Evolutionary conservation across 2,329 filamentous ascomycete species (phyloP).

Genomic region (Pseudonectria foliicola): DNA sequence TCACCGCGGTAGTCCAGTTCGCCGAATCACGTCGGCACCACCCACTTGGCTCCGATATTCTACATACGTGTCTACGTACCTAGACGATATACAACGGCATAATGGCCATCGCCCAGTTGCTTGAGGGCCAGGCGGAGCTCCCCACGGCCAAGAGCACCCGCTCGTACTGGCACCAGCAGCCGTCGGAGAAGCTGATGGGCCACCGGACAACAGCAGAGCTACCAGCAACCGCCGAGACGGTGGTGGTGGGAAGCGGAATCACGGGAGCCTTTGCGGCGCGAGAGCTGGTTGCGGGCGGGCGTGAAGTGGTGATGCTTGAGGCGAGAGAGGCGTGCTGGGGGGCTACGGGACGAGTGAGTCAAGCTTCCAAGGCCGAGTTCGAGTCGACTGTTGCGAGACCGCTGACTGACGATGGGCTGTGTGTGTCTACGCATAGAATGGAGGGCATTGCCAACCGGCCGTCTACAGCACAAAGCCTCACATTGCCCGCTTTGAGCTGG

Average conservation of each 20-base stretch:
- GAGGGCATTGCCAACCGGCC: slow-evolving; percentile 68
- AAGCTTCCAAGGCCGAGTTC: no score
- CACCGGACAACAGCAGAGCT: slow-evolving; percentile 60
- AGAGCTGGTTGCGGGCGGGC: slow-evolving; percentile 46
- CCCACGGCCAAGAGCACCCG: slow-evolving; percentile 53
- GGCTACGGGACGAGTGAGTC: slow-evolving; percentile 70
- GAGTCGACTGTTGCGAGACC: no score
- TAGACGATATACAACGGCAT: not conserved
- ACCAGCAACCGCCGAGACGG: slow-evolving; percentile 56
- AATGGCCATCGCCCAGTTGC: slow-evolving; percentile 27
- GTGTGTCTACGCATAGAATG: no score
- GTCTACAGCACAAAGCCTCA: slow-evolving; percentile 54
- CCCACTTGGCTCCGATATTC: no score
- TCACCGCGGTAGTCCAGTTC: no score
- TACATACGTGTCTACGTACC: not conserved
- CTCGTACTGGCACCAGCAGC: slow-evolving; percentile 70
- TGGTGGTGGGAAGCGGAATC: slow-evolving; percentile 70
- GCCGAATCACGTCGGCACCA: no score
- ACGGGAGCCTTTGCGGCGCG: slow-evolving; percentile 66
- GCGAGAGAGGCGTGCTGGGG: slow-evolving; percentile 76
- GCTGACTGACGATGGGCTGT: no score
- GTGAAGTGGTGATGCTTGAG: slow-evolving; percentile 64
- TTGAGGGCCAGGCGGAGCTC: slow-evolving; percentile 41
- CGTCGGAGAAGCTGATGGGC: slow-evolving; percentile 56
- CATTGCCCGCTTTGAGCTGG: slow-evolving; percentile 64